Evolutionary conservation across 768 basidiomycete genomes (phyloP).

Genomic region (Termitomyces sp.): DNA sequence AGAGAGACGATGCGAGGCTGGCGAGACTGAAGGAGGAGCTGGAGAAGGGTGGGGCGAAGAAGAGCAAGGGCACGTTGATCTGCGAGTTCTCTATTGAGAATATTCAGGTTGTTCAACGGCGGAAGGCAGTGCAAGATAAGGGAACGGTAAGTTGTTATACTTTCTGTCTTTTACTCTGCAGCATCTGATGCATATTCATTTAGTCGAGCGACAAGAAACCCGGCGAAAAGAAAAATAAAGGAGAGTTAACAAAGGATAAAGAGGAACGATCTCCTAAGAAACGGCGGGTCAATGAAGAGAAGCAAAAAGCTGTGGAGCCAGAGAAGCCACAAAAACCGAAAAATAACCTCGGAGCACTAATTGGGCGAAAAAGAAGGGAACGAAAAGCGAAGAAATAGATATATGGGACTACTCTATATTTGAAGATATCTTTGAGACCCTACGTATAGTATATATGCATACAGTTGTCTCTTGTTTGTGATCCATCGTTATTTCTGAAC

Average conservation of each 20-base stretch:
- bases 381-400: conserved; percentile 42
- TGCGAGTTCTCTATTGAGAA: conserved; percentile 99
- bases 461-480: not conserved
- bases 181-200: conserved; percentile 2
- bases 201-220: conserved; percentile 13
- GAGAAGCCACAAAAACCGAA: conserved; percentile 27
- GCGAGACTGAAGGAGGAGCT: conserved; percentile 61
- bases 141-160: conserved; percentile 21
- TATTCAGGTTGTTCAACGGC: conserved; percentile 80
- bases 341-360: conserved; percentile 62
- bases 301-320: conserved; percentile 12
- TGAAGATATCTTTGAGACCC: too few relatives aligned
- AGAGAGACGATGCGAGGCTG: conserved; percentile 45
- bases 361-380: conserved; percentile 79
- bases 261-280: conserved; percentile 41
- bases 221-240: conserved; percentile 16
- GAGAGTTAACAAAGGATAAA: conserved; percentile 11
- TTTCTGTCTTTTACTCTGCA: not conserved
- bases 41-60: conserved; percentile 40
- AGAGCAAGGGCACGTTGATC: conserved; percentile 56
- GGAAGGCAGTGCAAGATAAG: conserved; percentile 52
- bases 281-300: conserved; percentile 29
- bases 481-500: not conserved
- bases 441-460: too few relatives aligned
- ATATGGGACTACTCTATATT: not conserved